Percentiles rank a stretch among this genome's conserved stretches.
These are phyloP conservation scores for Populus ilicifolia DNA, from an alignment of 345 rosid species.

Conservation along the genomic window DNA sequence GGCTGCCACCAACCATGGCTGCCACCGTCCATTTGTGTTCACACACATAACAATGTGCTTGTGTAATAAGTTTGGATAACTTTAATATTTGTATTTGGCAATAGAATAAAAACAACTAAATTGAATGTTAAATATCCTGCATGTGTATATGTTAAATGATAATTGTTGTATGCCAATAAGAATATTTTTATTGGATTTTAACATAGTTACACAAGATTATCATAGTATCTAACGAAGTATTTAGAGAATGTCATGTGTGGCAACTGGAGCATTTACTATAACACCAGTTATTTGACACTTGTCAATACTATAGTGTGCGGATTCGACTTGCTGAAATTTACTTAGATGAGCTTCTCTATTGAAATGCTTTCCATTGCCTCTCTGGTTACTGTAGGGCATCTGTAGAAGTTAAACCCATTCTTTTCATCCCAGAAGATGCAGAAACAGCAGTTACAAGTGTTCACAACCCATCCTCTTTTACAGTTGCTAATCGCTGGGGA, in stretches of 20 bases:
- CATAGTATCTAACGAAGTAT: neutral
- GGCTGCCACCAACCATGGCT: too few species aligned
- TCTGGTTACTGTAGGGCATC: conserved; percentile 55
- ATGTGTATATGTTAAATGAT: neutral
- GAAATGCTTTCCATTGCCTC: conserved; percentile 2
- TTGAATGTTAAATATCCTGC: neutral
- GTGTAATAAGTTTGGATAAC: neutral
- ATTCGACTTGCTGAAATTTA: neutral
- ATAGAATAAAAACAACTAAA: neutral
- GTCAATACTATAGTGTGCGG: neutral
- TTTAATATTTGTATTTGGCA: neutral
- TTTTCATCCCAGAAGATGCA: conserved; percentile 47
- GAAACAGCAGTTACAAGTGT: conserved; percentile 30
- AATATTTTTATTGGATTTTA: neutral
- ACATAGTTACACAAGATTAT: neutral
- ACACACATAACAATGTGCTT: too few species aligned
- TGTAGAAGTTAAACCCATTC: conserved; percentile 86
- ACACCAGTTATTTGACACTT: neutral
- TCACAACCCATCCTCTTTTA: conserved; percentile 21
- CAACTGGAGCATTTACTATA: neutral
- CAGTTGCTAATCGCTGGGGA: conserved; percentile 36
- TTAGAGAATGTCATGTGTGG: neutral
- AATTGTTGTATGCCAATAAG: neutral
- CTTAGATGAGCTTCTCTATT: neutral
- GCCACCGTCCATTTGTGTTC: too few species aligned